Conservation (phyloP, 306 rosid species). For the Lathyrus sativus region DNA sequence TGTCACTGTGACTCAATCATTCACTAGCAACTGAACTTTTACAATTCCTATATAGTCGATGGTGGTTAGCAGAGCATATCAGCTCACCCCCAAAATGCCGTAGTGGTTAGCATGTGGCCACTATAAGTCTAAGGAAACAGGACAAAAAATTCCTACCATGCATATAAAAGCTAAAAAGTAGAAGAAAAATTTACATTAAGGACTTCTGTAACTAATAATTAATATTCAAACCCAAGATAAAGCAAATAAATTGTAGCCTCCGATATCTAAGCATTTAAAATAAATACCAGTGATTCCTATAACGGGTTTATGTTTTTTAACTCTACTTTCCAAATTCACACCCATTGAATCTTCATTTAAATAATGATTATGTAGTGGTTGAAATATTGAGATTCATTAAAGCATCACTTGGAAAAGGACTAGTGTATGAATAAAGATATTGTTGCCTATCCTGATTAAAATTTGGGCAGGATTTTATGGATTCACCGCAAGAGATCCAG, state of each 20-base stretch:
- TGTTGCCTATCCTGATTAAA: not conserved
- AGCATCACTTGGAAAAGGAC: not conserved
- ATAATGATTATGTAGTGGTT: not conserved
- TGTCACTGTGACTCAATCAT: conserved; percentile 5
- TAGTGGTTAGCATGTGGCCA: not conserved
- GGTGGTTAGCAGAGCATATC: not conserved
- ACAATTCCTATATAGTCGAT: not conserved
- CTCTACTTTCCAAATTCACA: not conserved
- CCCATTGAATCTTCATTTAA: conserved; percentile 2
- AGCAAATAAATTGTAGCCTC: not conserved
- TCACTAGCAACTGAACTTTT: not conserved
- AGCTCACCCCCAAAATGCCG: not conserved
- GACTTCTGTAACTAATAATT: not conserved
- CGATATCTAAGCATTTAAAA: conserved; percentile 12
- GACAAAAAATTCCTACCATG: not conserved
- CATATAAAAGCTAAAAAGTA: not conserved
- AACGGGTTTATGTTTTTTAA: not conserved
- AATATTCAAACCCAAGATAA: conserved; percentile 2
- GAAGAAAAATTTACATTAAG: not conserved
- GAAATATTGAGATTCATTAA: conserved; percentile 2
- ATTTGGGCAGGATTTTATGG: not conserved
- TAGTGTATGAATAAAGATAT: not conserved
- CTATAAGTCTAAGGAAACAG: conserved; percentile 3
- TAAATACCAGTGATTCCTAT: not conserved
- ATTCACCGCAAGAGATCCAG: not conserved